A percentile compares a stretch with the other conserved stretches of the same genome.
phyloP scores from a whole-genome alignment of 164 flowering plant genomes.

The Euptelea pleiosperma region DNA sequence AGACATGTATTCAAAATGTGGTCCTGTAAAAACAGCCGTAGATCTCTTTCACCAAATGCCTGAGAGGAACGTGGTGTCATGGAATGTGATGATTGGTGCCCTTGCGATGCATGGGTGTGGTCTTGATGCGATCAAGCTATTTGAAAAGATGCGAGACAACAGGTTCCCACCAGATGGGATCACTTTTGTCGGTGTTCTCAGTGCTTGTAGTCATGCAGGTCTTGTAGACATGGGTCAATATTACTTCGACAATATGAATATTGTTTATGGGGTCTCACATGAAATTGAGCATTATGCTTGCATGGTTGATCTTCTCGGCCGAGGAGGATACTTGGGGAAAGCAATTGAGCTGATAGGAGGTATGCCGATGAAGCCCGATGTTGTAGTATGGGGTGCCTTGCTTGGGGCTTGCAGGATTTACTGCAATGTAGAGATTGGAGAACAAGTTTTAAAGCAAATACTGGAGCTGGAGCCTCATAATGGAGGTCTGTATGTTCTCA shows the following conservation, averaged over 20 bases:
- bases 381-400: constrained; percentile 52
- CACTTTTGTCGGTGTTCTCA: constrained; percentile 50
- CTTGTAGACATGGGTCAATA: constrained; percentile 34
- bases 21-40: constrained; percentile 26
- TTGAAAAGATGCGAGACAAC: constrained; percentile 34
- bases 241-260: constrained; percentile 37
- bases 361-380: constrained; percentile 54
- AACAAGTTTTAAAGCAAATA: constrained; percentile 36
- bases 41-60: constrained; percentile 36
- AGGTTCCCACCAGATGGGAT: constrained; percentile 41
- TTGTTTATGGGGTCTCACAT: constrained; percentile 23
- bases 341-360: constrained; percentile 35
- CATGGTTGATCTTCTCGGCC: constrained; percentile 52
- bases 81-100: constrained; percentile 51
- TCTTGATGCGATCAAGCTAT: constrained; percentile 32
- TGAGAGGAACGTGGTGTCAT: constrained; percentile 41
- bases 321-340: constrained; percentile 40
- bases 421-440: constrained; percentile 32
- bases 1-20: constrained; percentile 64
- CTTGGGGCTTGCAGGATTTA: constrained; percentile 54
- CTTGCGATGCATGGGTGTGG: constrained; percentile 50
- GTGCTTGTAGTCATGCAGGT: constrained; percentile 57
- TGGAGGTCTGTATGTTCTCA: constrained; percentile 46
- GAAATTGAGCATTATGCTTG: constrained; percentile 56
- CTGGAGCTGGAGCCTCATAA: constrained; percentile 35